These are phyloP conservation scores for Arthroderma sp. DNA, from an alignment of 2,329 filamentous ascomycete species.

Conservation along the genomic window DNA sequence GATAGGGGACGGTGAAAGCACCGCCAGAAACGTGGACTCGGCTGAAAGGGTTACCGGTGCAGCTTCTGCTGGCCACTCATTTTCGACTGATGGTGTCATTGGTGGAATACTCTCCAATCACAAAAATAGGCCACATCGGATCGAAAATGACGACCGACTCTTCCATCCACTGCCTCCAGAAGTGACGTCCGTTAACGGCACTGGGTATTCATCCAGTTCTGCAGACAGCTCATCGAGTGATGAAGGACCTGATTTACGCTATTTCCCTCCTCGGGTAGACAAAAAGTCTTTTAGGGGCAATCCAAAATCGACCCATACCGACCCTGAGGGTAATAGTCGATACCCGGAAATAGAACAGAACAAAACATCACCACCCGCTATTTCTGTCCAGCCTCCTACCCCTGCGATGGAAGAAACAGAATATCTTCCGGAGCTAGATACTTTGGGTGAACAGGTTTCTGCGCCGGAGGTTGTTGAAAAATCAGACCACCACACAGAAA, in stretches of 20 bases:
- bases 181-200: conserved; percentile 55
- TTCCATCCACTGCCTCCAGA: conserved; percentile 55
- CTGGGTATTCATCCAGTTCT: conserved; percentile 50
- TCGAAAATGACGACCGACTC: conserved; percentile 13
- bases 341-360: neutral
- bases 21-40: neutral
- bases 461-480: conserved; percentile 9
- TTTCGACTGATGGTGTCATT: conserved; percentile 38
- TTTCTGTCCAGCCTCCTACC: conserved; percentile 36
- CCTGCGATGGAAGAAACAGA: conserved; percentile 27
- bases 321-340: conserved; percentile 11
- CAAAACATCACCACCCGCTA: conserved; percentile 20
- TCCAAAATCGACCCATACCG: conserved; percentile 6
- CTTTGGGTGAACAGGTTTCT: conserved; percentile 2
- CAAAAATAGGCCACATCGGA: conserved; percentile 21
- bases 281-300: neutral
- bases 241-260: conserved; percentile 15
- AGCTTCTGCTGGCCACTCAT: conserved; percentile 23
- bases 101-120: conserved; percentile 36
- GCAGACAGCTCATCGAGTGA: conserved; percentile 32
- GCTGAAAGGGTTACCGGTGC: neutral
- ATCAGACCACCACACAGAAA: neutral
- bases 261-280: neutral
- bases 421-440: neutral
- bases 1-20: conserved; percentile 3